phyloP scores from a whole-genome alignment of 1,284 basidiomycete species.

The Paramarasmius palmivorus region DNA sequence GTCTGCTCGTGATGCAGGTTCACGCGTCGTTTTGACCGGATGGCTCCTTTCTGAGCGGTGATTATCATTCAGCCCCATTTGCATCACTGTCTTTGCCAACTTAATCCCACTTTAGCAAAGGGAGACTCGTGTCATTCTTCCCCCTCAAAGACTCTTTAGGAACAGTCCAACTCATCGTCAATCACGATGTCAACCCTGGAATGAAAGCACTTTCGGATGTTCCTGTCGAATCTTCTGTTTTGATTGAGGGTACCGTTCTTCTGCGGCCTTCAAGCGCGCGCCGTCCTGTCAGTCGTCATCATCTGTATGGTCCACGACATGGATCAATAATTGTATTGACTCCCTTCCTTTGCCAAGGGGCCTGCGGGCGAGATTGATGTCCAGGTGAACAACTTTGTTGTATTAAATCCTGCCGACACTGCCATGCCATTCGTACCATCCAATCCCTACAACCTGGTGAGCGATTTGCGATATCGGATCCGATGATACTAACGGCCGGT shows the following conservation, averaged over 20 bases:
- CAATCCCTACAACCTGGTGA: slow-evolving; percentile 69
- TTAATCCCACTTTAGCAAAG: slow-evolving; percentile 54
- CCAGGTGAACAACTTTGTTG: slow-evolving; percentile 62
- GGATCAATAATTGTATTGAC: slow-evolving; percentile 20
- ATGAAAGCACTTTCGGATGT: slow-evolving; percentile 55
- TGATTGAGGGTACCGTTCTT: slow-evolving; percentile 71
- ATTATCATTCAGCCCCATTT: slow-evolving; percentile 35
- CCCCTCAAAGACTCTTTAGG: slow-evolving; percentile 79
- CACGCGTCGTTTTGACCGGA: slow-evolving; percentile 70
- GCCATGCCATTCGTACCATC: slow-evolving; percentile 83
- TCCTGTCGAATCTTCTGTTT: slow-evolving; percentile 76
- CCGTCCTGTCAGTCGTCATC: slow-evolving; percentile 45
- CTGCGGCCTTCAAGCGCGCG: slow-evolving; percentile 63
- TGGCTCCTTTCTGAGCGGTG: slow-evolving; percentile 78
- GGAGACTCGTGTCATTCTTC: slow-evolving; percentile 75
- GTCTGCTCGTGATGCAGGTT: slow-evolving; percentile 52
- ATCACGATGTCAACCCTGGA: slow-evolving; percentile 37
- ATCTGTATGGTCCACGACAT: slow-evolving; percentile 15
- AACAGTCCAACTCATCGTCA: slow-evolving; percentile 75
- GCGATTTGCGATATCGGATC: slow-evolving; percentile 27
- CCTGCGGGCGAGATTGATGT: slow-evolving; percentile 81
- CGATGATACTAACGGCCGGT: slow-evolving; percentile 21
- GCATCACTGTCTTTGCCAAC: slow-evolving; percentile 23
- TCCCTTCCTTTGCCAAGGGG: slow-evolving; percentile 37
- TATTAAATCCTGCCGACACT: slow-evolving; percentile 78